phyloP scores from a whole-genome alignment of 441 rosid species.

The Croton setiger region DNA sequence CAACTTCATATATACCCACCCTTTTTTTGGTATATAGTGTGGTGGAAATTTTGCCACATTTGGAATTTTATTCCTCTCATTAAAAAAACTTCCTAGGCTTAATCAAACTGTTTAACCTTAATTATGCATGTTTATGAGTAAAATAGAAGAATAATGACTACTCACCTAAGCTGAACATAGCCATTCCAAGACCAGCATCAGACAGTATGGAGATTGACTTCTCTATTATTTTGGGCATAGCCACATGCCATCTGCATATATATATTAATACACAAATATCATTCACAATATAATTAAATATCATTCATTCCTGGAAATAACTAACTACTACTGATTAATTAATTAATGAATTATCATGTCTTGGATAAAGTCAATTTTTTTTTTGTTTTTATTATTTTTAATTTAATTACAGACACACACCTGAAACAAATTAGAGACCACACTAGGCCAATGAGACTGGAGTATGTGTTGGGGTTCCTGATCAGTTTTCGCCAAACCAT shows the following conservation, averaged over 20 bases:
- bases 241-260: conserved; percentile 70
- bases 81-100: too few relatives aligned
- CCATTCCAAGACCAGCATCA: conserved; percentile 99
- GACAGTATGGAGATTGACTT: conserved; percentile 95
- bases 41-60: conserved; percentile 20
- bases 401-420: conserved; percentile 29
- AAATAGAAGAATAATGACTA: conserved; percentile 9
- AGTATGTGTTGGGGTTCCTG: conserved; percentile 91
- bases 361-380: background rate
- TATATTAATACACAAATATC: conserved; percentile 14
- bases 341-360: background rate
- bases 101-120: too few relatives aligned
- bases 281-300: background rate
- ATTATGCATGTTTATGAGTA: background rate
- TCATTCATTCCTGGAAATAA: background rate
- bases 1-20: conserved; percentile 4
- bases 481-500: conserved; percentile 99
- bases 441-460: conserved; percentile 84
- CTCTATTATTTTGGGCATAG: conserved; percentile 80
- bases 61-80: conserved; percentile 6
- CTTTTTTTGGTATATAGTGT: background rate
- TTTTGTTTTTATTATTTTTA: too few relatives aligned
- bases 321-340: background rate
- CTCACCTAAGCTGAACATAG: conserved; percentile 99
- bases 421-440: conserved; percentile 76